phyloP scores from a whole-genome alignment of 2,329 filamentous ascomycete genomes.

The Scorias spongiosa region DNA sequence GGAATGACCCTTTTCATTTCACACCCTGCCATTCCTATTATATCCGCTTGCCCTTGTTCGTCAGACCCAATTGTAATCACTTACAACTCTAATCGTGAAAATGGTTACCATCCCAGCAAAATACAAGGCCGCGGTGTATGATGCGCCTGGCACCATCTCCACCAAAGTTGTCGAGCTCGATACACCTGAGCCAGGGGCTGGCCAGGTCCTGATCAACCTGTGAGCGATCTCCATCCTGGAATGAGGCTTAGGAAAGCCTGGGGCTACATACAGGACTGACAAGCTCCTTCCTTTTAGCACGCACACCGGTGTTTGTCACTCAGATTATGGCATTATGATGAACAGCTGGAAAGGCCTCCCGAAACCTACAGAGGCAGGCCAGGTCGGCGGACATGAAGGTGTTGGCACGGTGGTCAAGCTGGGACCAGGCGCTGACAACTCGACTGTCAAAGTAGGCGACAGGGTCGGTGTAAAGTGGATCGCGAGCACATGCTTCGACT shows the following conservation, averaged over 20 bases:
- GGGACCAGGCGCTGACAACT: conserved; percentile 41
- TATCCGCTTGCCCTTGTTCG: too few species aligned
- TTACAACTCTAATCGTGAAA: not conserved
- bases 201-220: conserved; percentile 49
- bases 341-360: conserved; percentile 41
- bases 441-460: conserved; percentile 48
- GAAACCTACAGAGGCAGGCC: conserved; percentile 41
- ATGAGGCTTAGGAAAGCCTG: not conserved
- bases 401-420: conserved; percentile 49
- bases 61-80: too few species aligned
- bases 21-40: too few species aligned
- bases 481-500: conserved; percentile 39
- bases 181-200: conserved; percentile 47
- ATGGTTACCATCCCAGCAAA: conserved; percentile 33
- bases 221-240: conserved; percentile 16
- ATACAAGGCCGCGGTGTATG: conserved; percentile 49
- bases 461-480: conserved; percentile 59
- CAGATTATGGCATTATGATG: conserved; percentile 41
- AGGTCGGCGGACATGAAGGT: conserved; percentile 56
- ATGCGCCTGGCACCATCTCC: conserved; percentile 49
- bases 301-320: conserved; percentile 51
- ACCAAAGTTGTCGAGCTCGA: conserved; percentile 49
- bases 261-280: not conserved
- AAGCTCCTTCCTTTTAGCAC: conserved; percentile 25
- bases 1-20: too few species aligned